These are phyloP conservation scores for Penicillium silybi DNA, from an alignment of 495 filamentous ascomycete genomes.

Conservation along the genomic window DNA sequence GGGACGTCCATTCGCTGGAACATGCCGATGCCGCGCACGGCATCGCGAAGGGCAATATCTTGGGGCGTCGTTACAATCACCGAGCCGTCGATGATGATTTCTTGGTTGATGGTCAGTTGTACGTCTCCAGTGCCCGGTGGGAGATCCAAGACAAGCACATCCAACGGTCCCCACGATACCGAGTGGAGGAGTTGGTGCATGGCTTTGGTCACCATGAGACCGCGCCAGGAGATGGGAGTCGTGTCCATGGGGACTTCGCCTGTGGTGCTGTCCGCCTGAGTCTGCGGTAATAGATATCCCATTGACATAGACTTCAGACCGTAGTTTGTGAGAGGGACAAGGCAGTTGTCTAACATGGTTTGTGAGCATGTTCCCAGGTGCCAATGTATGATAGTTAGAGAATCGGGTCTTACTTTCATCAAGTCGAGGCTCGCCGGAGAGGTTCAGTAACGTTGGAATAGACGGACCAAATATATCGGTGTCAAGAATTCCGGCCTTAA, in stretches of 20 bases:
- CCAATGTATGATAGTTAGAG: not conserved
- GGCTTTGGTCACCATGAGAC: slow-evolving; percentile 96
- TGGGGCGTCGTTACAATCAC: slow-evolving; percentile 94
- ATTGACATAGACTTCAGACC: slow-evolving; percentile 98
- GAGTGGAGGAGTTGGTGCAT: slow-evolving; percentile 92
- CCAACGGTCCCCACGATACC: slow-evolving; percentile 82
- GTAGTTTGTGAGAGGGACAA: slow-evolving; percentile 90
- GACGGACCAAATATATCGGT: slow-evolving; percentile 96
- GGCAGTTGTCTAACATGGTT: slow-evolving; percentile 58
- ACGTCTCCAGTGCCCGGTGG: slow-evolving; percentile 94
- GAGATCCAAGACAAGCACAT: slow-evolving; percentile 84
- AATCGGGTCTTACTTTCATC: slow-evolving; percentile 47
- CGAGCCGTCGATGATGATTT: slow-evolving; percentile 78
- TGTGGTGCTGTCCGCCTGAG: slow-evolving; percentile 18
- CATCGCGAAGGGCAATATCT: slow-evolving; percentile 83
- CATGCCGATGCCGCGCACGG: slow-evolving; percentile 86
- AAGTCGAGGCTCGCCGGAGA: slow-evolving; percentile 68
- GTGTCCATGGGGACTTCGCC: slow-evolving; percentile 52
- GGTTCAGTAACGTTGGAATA: slow-evolving; percentile 83
- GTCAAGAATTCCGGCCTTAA: slow-evolving; percentile 83
- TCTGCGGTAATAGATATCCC: slow-evolving; percentile 74
- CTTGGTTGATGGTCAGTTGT: slow-evolving; percentile 89
- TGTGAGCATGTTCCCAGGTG: not conserved
- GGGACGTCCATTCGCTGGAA: slow-evolving; percentile 76
- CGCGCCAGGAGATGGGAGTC: slow-evolving; percentile 89